Base-by-base conservation (phyloP, 1,284 basidiomycete species). In the Phaffia rhodozyma region DNA sequence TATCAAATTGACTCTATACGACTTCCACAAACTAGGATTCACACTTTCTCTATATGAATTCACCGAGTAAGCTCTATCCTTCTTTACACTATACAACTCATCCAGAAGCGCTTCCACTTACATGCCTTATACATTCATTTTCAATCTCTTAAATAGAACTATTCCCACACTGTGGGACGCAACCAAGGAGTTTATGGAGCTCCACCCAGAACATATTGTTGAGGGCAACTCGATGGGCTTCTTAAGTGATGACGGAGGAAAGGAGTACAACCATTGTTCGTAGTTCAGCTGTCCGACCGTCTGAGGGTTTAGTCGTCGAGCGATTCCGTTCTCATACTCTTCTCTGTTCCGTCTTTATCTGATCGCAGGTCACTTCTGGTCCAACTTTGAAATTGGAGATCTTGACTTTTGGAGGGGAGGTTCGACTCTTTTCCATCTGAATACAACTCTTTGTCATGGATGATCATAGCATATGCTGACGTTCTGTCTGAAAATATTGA, bases 371-470 rank as follows among this genome's bases (percentile, higher is more conserved):
- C 58, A 66, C 50, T 85, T 83, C 73, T 89, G 86, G 86, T 85
- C 82, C 70, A 89, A 89, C 74, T 89, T 91, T 69, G 90, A 93
- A 73, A 90, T 93, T 60, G 89, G 84, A 11, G 81, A 85, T 71
- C 81, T 86, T 16, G 63, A 65, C n/a, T 65, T 65, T 27, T 34
- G 53, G n/a, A n/a, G 59, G 38, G 56, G 59, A 21, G 38, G 38
- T 43, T 43, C 2, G 38, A 43, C 32, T 18, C 21, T 48, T 29
- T 18, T 9, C 9, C 9, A 34, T 34, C 9, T 34, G 32, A 34
- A 34, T 5, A 43, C 13, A 43, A 11, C 38, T 11, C 38, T 43
- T 43, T 43, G 38, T 43, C 13, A 16, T 11, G 13, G 16, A 43
- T 16, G 38, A 43, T 43, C 2, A 43, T 16, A 7, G 13, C 5